phyloP scores from a whole-genome alignment of 1,284 basidiomycete genomes.

The Anthracocystis panici-leucophaei region DNA sequence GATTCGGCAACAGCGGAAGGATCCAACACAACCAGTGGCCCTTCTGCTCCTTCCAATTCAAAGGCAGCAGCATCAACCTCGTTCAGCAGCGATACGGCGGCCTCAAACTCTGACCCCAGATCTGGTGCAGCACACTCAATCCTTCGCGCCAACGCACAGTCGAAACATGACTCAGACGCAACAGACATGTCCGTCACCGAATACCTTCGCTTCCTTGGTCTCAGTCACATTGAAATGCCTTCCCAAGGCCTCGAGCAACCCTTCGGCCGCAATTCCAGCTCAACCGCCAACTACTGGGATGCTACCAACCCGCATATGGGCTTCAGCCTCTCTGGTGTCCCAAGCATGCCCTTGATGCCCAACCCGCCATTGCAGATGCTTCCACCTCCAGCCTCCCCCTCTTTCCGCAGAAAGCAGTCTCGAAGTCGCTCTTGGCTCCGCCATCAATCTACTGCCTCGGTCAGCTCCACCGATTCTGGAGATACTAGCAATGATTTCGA shows the following conservation, averaged over 20 bases:
- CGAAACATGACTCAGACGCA: conserved; percentile 1
- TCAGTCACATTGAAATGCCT: conserved; percentile 53
- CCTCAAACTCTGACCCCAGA: neutral
- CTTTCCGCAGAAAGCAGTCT: conserved; percentile 29
- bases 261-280: conserved; percentile 30
- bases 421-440: conserved; percentile 8
- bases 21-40: neutral
- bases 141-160: neutral
- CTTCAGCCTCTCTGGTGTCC: conserved; percentile 58
- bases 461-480: conserved; percentile 23
- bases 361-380: conserved; percentile 61
- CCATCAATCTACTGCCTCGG: conserved; percentile 27
- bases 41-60: conserved; percentile 1
- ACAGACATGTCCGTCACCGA: conserved; percentile 34
- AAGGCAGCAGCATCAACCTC: neutral
- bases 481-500: conserved; percentile 39
- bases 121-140: no score
- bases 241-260: conserved; percentile 46
- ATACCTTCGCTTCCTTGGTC: conserved; percentile 49
- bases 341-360: conserved; percentile 63
- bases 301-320: conserved; percentile 44
- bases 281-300: conserved; percentile 35
- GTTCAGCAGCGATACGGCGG: neutral
- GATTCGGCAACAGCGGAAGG: conserved; percentile 1
- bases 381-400: conserved; percentile 54